Conservation (phyloP, 106 monocot species). For the Chionographis japonica region DNA sequence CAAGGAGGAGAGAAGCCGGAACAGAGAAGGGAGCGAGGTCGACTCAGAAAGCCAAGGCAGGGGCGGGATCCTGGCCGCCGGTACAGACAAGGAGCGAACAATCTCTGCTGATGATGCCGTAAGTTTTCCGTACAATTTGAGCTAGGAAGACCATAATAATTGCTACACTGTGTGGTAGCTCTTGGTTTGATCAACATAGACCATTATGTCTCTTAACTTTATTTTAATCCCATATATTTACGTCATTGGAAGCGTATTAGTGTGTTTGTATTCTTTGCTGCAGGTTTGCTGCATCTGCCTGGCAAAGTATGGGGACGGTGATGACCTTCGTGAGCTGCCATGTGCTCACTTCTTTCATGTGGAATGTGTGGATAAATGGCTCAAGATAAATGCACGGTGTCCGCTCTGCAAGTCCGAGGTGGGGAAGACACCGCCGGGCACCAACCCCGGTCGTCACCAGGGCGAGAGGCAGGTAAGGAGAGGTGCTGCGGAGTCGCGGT, state of each 20-base stretch:
- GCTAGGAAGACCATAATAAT: no score
- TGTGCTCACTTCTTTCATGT: slow-evolving; percentile 50
- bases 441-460: slow-evolving; percentile 7
- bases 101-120: slow-evolving; percentile 66
- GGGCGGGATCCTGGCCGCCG: slow-evolving; percentile 45
- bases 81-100: slow-evolving; percentile 48
- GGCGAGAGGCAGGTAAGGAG: slow-evolving; percentile 16
- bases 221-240: no score
- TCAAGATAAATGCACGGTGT: slow-evolving; percentile 50
- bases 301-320: slow-evolving; percentile 40
- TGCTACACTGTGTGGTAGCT: background rate
- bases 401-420: slow-evolving; percentile 48
- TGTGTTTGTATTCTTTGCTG: background rate
- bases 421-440: slow-evolving; percentile 5
- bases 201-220: background rate
- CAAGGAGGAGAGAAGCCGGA: slow-evolving; percentile 18
- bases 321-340: slow-evolving; percentile 43
- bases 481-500: slow-evolving; percentile 5
- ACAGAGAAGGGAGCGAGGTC: slow-evolving; percentile 18
- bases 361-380: slow-evolving; percentile 59
- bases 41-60: slow-evolving; percentile 21
- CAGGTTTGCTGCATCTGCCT: slow-evolving; percentile 59
- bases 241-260: no score
- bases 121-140: slow-evolving; percentile 11
- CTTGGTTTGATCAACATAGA: background rate